Percentiles rank a stretch among this genome's conserved stretches.
phyloP scores from a whole-genome alignment of 495 filamentous ascomycete species.

The Niebla homalea region DNA sequence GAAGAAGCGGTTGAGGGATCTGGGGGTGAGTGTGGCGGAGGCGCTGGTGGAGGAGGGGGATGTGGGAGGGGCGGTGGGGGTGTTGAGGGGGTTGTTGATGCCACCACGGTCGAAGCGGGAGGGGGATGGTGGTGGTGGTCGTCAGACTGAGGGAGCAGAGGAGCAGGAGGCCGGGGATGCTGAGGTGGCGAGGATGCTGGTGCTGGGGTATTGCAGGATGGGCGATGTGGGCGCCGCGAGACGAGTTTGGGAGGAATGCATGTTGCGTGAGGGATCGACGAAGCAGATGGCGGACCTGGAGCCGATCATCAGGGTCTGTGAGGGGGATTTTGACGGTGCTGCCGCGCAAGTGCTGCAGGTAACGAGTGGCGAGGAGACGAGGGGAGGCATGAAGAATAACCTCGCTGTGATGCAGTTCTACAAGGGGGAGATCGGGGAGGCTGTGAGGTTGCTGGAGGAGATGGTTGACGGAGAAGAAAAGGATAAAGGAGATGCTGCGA shows the following conservation, averaged over 20 bases:
- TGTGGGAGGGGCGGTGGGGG: constrained; percentile 55
- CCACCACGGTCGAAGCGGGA: too few relatives aligned
- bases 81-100: constrained; percentile 36
- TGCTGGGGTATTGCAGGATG: constrained; percentile 58
- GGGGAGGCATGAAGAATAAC: constrained; percentile 41
- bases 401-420: constrained; percentile 74
- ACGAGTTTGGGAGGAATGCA: neutral
- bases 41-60: constrained; percentile 87
- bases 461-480: constrained; percentile 32
- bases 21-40: constrained; percentile 67
- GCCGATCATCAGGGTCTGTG: constrained; percentile 65
- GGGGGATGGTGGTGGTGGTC: too few relatives aligned
- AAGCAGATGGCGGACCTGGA: constrained; percentile 37
- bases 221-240: constrained; percentile 63
- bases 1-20: constrained; percentile 53
- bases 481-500: constrained; percentile 43
- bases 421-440: constrained; percentile 55
- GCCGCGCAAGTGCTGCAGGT: constrained; percentile 14
- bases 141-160: constrained; percentile 18
- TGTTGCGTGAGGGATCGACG: constrained; percentile 10
- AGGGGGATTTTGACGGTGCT: constrained; percentile 55
- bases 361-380: constrained; percentile 47
- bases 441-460: constrained; percentile 44
- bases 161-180: constrained; percentile 10
- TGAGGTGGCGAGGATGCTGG: constrained; percentile 29